Evolutionary conservation across 352 stramenopile species (phyloP), one percentile per base, ranked within the genome.

Genomic region (Phytopythium mirpurense): DNA sequence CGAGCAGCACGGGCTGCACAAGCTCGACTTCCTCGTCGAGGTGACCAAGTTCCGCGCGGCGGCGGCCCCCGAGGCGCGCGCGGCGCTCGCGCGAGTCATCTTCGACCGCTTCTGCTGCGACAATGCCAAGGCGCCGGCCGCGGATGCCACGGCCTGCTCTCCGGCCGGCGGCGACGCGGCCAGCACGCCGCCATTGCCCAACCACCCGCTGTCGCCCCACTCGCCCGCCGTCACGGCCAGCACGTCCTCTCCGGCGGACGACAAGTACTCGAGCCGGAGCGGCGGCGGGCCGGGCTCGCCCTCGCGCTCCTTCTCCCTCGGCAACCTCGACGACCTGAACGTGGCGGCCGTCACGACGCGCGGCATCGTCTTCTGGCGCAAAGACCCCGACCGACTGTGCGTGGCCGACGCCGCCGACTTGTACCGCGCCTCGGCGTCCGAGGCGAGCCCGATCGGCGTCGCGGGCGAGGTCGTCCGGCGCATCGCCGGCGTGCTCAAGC

Each of bases 21-120:
- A 89, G 43, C 57, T 91, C 10, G 62, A 81, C 47, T 88, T 91
- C 27, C 51, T 91, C 16, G 67, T 84, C n/a, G 78, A 88, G 15
- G 63, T 91, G n/a, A 86, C 76, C 57, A 83, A 85, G 40, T 90
- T 68, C 53, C 76, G 81, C 8, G 59, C 62, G n/a, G 54, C 88
- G 15, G 61, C 69, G 31, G 56, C 65, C 7, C 15, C 73, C 1
- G 78, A 88, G 23, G 70, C 78, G 40, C 78, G 78, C 10, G 23
- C 59, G 3, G 24, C 46, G 6, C 84, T 87, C 43, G 81, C 78
- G 3, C 62, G 66, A 21, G 75, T 86, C 34, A 85, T 87, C 19
- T 87, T 62, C 59, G 71, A 83, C 14, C 60, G 66, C 3, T 89
- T 88, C 26, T 86, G 75, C 41, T 31, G n/a, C 31, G 12, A 41